phyloP scores from a whole-genome alignment of 192 early-diverging fungal genomes.

The Umbelopsis sp. region DNA sequence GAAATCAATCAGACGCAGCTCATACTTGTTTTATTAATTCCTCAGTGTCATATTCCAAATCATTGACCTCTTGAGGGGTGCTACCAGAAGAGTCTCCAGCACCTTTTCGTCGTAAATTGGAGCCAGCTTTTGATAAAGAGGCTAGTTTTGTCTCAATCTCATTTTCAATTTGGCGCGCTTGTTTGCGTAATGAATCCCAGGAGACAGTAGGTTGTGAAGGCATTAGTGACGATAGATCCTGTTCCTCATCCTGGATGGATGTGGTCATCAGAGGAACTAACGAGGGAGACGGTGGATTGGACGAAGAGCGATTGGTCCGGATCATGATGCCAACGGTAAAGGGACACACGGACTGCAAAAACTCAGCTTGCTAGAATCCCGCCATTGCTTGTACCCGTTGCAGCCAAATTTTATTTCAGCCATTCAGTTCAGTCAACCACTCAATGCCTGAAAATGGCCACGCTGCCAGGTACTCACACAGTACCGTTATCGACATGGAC shows the following conservation, averaged over 20 bases:
- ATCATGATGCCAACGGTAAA: constrained; percentile 14
- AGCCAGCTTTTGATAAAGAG: constrained; percentile 52
- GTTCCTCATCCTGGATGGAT: constrained; percentile 25
- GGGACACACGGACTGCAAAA: background rate
- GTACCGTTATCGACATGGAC: constrained; percentile 17
- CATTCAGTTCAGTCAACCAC: background rate
- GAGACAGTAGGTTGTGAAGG: constrained; percentile 19
- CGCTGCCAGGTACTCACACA: background rate
- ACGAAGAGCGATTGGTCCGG: constrained; percentile 5
- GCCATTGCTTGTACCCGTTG: background rate
- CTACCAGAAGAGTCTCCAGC: constrained; percentile 12
- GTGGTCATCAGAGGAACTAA: constrained; percentile 25
- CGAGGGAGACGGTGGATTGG: constrained; percentile 25
- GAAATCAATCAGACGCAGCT: background rate
- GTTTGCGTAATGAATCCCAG: constrained; percentile 73
- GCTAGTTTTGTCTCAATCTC: constrained; percentile 72
- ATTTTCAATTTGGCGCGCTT: constrained; percentile 71
- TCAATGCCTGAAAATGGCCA: constrained; percentile 8
- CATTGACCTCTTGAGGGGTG: constrained; percentile 28
- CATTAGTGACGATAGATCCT: constrained; percentile 24
- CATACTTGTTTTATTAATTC: constrained; percentile 67
- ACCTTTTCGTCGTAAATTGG: constrained; percentile 24
- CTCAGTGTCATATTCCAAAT: constrained; percentile 59
- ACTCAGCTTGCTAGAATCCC: background rate
- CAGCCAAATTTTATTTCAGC: background rate